A percentile compares a stretch with the other conserved stretches of the same genome.
phyloP scores from a whole-genome alignment of 148 eudicot species.

The Bassia scoparia region DNA sequence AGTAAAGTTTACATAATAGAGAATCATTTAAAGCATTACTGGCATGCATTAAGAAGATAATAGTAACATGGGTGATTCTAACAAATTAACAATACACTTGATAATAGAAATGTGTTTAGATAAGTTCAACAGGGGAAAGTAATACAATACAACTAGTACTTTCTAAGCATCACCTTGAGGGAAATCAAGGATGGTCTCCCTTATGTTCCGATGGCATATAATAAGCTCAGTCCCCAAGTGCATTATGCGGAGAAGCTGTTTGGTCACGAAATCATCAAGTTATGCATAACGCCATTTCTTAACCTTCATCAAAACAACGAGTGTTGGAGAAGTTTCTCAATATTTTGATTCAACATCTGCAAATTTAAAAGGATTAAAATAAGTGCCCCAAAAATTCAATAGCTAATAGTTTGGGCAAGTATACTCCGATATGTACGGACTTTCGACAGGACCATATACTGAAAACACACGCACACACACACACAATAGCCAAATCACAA shows the following conservation, averaged over 20 bases:
- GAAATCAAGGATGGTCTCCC: slow-evolving; percentile 84
- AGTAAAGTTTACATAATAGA: not conserved
- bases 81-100: slow-evolving; percentile 9
- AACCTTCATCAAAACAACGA: slow-evolving; percentile 62
- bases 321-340: slow-evolving; percentile 71
- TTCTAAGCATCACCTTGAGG: slow-evolving; percentile 59
- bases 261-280: slow-evolving; percentile 90
- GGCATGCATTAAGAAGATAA: not conserved
- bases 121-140: not conserved
- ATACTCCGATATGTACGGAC: not conserved
- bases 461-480: too few relatives aligned
- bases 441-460: not conserved
- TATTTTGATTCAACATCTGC: slow-evolving; percentile 92
- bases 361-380: slow-evolving; percentile 15
- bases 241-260: slow-evolving; percentile 97
- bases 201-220: slow-evolving; percentile 89
- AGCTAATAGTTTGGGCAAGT: not conserved
- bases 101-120: not conserved
- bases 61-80: not conserved
- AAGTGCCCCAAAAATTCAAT: not conserved
- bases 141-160: not conserved
- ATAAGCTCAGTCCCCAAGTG: slow-evolving; percentile 94
- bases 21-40: too few relatives aligned
- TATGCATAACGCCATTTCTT: slow-evolving; percentile 87
- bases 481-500: too few relatives aligned